These are phyloP conservation scores for Aureobasidium leucospermi DNA, from an alignment of 2,329 filamentous ascomycete species.

Conservation along the genomic window DNA sequence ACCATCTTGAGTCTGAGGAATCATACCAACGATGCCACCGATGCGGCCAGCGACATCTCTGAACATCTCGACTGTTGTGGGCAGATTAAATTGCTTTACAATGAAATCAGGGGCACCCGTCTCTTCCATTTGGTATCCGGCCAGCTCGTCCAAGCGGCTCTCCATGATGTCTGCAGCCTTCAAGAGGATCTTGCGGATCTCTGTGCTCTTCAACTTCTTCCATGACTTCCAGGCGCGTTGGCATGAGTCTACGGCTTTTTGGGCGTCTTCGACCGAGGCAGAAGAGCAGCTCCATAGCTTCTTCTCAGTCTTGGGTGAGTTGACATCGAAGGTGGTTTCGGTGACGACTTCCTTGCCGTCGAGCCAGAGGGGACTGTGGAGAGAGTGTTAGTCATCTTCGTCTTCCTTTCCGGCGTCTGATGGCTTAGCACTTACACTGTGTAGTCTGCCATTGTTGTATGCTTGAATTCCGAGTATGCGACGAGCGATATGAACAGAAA, in stretches of 20 bases:
- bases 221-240: conserved; percentile 63
- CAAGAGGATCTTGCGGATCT: conserved; percentile 62
- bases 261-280: conserved; percentile 49
- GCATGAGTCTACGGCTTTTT: conserved; percentile 53
- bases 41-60: conserved; percentile 47
- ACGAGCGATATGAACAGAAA: neutral
- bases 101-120: conserved; percentile 43
- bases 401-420: no score
- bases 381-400: neutral
- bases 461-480: neutral
- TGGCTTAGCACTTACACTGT: neutral
- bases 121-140: conserved; percentile 52
- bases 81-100: conserved; percentile 33
- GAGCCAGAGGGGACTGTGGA: conserved; percentile 37
- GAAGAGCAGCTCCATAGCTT: conserved; percentile 49
- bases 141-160: conserved; percentile 52
- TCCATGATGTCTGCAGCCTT: conserved; percentile 60
- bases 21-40: conserved; percentile 40
- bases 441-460: conserved; percentile 11
- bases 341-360: conserved; percentile 43
- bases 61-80: conserved; percentile 37
- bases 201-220: conserved; percentile 53
- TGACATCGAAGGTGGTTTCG: conserved; percentile 47
- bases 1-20: conserved; percentile 41
- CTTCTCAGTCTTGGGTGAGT: conserved; percentile 48